Evolutionary conservation across 805 yeast genomes (phyloP).

Genomic region (Sugiyamaella qingdaonensis): DNA sequence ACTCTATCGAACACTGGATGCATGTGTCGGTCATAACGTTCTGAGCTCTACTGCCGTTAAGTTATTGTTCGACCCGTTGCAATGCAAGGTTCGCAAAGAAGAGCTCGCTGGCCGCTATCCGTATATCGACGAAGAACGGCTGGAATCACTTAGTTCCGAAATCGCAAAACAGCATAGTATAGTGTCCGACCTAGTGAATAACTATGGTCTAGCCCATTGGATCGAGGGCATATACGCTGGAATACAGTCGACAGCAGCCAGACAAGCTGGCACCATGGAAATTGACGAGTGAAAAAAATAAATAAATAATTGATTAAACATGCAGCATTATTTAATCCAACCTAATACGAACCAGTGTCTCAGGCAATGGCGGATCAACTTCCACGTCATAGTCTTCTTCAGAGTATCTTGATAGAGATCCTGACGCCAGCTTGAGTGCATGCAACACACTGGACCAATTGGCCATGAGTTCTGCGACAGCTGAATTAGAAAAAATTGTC

Average conservation of each 20-base stretch:
- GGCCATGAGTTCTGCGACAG: constrained; percentile 53
- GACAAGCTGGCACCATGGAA: neutral
- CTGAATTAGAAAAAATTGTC: constrained; percentile 14
- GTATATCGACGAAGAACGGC: neutral
- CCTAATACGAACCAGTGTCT: constrained; percentile 29
- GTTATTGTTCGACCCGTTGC: constrained; percentile 1
- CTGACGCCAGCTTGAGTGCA: constrained; percentile 55
- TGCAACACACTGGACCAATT: constrained; percentile 64
- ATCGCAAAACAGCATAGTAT: neutral
- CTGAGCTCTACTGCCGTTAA: neutral
- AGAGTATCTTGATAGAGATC: constrained; percentile 40
- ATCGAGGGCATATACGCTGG: constrained; percentile 2
- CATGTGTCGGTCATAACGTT: neutral
- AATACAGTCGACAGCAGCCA: neutral
- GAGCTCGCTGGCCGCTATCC: constrained; percentile 3
- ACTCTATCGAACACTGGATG: constrained; percentile 42
- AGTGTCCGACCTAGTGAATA: constrained; percentile 1
- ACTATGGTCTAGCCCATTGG: constrained; percentile 5
- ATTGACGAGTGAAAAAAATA: neutral
- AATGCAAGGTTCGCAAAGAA: neutral
- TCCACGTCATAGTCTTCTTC: constrained; percentile 40
- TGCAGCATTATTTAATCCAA: constrained; percentile 25
- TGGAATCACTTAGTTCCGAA: constrained; percentile 13
- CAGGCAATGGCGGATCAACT: constrained; percentile 26
- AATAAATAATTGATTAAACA: neutral